These are phyloP conservation scores for Saksenaea oblongispora DNA, from an alignment of 371 early-diverging fungal species.

Conservation along the genomic window DNA sequence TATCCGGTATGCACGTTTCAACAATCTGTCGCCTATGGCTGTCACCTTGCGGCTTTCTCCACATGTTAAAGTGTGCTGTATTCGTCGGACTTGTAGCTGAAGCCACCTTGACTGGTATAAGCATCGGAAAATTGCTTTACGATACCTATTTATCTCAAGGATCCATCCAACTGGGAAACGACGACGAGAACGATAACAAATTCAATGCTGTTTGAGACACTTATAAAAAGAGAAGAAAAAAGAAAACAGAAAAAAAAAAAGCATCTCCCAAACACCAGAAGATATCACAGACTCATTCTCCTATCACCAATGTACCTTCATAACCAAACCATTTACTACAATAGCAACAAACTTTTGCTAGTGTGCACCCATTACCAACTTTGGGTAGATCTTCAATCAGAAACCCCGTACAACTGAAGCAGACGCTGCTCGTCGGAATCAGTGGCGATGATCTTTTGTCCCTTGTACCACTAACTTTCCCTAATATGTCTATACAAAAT, in stretches of 20 bases:
- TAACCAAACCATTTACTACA: slow-evolving; percentile 69
- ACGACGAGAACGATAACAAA: no score
- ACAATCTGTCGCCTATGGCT: no score
- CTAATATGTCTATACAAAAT: slow-evolving; percentile 70
- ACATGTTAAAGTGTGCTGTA: no score
- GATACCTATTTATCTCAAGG: no score
- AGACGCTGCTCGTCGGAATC: slow-evolving; percentile 73
- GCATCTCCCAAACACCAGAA: slow-evolving; percentile 40
- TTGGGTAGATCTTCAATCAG: slow-evolving; percentile 56
- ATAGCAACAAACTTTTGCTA: slow-evolving; percentile 70
- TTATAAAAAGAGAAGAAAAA: no score
- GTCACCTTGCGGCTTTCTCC: no score
- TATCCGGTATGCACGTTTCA: not conserved
- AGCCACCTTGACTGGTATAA: no score
- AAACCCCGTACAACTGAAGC: slow-evolving; percentile 63
- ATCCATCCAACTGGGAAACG: no score
- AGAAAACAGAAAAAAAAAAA: no score
- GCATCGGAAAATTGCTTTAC: no score
- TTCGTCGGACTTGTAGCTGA: no score
- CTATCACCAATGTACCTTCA: slow-evolving; percentile 70
- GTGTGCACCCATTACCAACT: slow-evolving; percentile 29
- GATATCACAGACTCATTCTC: slow-evolving; percentile 43
- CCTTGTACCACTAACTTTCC: slow-evolving; percentile 56
- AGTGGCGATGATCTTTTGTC: slow-evolving; percentile 48
- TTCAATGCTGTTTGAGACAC: no score